Base-by-base conservation (phyloP, 78 protist species). In the Diacronema lutheri region DNA sequence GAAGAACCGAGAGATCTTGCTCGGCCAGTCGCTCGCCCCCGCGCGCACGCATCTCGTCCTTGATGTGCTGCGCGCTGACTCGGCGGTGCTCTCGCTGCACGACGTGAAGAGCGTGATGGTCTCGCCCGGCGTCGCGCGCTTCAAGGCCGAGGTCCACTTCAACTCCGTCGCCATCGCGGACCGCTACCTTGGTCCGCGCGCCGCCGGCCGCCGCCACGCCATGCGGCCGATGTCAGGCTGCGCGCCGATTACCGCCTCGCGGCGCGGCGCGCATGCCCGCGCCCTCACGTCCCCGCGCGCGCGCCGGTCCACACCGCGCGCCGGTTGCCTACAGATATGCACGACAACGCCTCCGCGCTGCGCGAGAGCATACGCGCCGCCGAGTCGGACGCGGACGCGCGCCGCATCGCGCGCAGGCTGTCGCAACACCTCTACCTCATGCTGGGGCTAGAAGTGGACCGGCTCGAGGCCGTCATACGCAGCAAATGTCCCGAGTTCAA, bases 71-170 rank as follows among this genome's bases (percentile, higher is more conserved):
- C 55, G 68, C 33, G 31, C 46, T 38, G 90, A 87, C 41, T 66
- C 85, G 38, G 85, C 31, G 79, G 84, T 88, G 65, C 55, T 16
- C 13, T 60, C 83, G 46, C 65, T 79, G 31, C 91, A 88, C 77
- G 86, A 81, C 68, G 87, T 88, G 38, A 88, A 88, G 61, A 81
- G 86, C 10, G 61, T 73, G 50, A 35, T 50, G 40, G 64, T 88
- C 55, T 86, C 86, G 14, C 62, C 87, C 26, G 73, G 58, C 46
- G 56, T 31, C 23, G 85, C 72, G 23, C 86, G 91, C 44, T 82
- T 88, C 83, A 88, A 88, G 84, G 85, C 85, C 61, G 84, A 79
- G 69, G 41, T 80, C n/a, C 57, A 40, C 78, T 58, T 61, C 68
- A 61, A 61, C 68, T 6, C 68, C 13, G 14, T 19, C 29, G 13